phyloP scores from a whole-genome alignment of 345 rosid species.

The Pelargonium nanum region DNA sequence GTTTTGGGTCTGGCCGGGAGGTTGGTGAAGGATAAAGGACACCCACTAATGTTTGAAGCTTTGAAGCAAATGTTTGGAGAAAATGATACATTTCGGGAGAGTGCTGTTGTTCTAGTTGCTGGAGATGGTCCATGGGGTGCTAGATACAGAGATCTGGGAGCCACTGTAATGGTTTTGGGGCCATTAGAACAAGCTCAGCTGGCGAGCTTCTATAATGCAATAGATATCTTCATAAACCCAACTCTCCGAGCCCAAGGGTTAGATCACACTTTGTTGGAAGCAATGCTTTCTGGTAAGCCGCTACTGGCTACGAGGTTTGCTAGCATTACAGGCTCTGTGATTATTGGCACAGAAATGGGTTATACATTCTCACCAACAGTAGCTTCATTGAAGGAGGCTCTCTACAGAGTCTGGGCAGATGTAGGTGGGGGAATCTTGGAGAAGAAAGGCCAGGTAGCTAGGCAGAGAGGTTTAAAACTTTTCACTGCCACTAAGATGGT shows the following conservation, averaged over 20 bases:
- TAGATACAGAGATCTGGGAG: slow-evolving; percentile 68
- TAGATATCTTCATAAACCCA: slow-evolving; percentile 76
- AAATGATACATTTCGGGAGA: slow-evolving; percentile 34
- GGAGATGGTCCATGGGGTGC: slow-evolving; percentile 93
- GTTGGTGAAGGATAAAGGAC: slow-evolving; percentile 82
- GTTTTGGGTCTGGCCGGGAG: slow-evolving; percentile 85
- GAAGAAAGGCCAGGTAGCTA: slow-evolving; percentile 57
- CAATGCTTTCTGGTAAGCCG: slow-evolving; percentile 76
- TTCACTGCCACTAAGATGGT: slow-evolving; percentile 88
- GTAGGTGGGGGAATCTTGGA: slow-evolving; percentile 37
- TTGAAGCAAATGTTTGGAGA: slow-evolving; percentile 51
- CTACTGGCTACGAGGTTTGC: slow-evolving; percentile 76
- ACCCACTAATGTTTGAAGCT: slow-evolving; percentile 69
- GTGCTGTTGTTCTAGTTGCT: slow-evolving; percentile 52
- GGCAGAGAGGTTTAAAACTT: slow-evolving; percentile 53
- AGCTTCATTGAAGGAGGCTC: slow-evolving; percentile 44
- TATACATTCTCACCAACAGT: slow-evolving; percentile 67
- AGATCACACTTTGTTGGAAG: slow-evolving; percentile 83
- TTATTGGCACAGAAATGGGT: slow-evolving; percentile 47
- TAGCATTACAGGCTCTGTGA: slow-evolving; percentile 73
- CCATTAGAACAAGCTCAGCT: slow-evolving; percentile 61
- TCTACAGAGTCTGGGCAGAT: slow-evolving; percentile 42
- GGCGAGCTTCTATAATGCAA: slow-evolving; percentile 73
- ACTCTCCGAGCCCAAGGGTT: slow-evolving; percentile 88
- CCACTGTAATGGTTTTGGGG: slow-evolving; percentile 58